Evolutionary conservation across 768 basidiomycete genomes (phyloP), one percentile per base, ranked within the genome.

Genomic region (Bullera alba): DNA sequence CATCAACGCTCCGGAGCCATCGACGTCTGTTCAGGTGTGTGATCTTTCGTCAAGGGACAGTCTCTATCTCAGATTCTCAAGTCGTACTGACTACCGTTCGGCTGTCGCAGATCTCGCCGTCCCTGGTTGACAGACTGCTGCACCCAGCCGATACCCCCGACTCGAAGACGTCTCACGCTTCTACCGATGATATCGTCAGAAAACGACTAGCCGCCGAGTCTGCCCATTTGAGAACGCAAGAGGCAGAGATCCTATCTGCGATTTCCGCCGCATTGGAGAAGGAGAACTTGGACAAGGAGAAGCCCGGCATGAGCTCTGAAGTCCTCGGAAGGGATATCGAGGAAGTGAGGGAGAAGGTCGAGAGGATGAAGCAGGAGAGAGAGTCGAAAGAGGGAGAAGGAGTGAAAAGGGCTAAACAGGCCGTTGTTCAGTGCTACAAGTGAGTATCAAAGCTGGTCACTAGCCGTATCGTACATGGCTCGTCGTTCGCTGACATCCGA

Each of bases 181-280:
- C 57, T 7, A 46, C 57, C 16, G 63, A 70, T 43, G 66, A 70
- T 25, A 56, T 63, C 32, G 54, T 67, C 39, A 51, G 58, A n/a
- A 51, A 56, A 30, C 57, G 69, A 30, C 57, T 70, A n/a, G 55
- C 63, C 16, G 57, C 64, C 8, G 65, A 67, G 47, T 61, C 69
- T 27, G 70, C 64, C 16, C 70, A 70, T 46, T 55, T 74, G 22
- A 58, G 71, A 32, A 26, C 54, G 15, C 62, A 72, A 55, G 71
- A 72, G 54, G 52, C 60, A 1, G 63, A 69, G 47, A 72, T 74
- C 46, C 48, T 69, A 30, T 49, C 57, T 10, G 59, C 59, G 29
- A 72, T 74, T 54, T 59, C 60, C 5, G 55, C 63, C 0, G 71
- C 70, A n/a, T 55, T 70, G n/a, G 70, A 70, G 42, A 72, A 74